These are phyloP conservation scores for Symbiodinium pilosum DNA, from an alignment of 73 alveolate species.

Conservation along the genomic window DNA sequence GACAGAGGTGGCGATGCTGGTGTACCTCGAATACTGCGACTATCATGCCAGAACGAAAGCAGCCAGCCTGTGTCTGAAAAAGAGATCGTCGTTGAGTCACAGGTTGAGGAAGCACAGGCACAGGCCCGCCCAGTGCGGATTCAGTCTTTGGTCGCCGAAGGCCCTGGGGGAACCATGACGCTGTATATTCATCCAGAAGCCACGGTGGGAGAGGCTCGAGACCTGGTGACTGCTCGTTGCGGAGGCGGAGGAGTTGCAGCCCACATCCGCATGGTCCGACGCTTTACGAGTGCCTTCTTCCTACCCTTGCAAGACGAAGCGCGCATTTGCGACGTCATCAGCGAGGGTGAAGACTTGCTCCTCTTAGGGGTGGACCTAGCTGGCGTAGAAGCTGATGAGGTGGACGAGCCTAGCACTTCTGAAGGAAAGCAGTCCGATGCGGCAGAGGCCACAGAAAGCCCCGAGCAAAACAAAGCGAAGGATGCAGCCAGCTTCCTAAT, in stretches of 20 bases:
- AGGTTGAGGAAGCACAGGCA: not conserved
- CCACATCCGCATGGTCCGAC: constrained; percentile 84
- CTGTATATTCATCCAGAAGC: constrained; percentile 16
- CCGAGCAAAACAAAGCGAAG: not conserved
- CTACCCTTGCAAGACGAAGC: constrained; percentile 33
- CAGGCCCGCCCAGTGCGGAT: not conserved
- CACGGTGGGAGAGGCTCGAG: constrained; percentile 56
- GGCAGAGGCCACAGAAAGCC: not conserved
- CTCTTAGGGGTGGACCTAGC: constrained; percentile 42
- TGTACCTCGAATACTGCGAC: constrained; percentile 14
- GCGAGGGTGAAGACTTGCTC: not conserved
- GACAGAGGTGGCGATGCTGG: not conserved
- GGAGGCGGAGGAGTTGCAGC: constrained; percentile 89
- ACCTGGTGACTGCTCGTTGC: constrained; percentile 58
- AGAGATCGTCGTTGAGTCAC: no score
- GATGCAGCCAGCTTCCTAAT: constrained; percentile 23
- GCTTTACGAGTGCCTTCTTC: constrained; percentile 36
- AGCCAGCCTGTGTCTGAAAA: not conserved
- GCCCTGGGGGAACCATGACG: constrained; percentile 41
- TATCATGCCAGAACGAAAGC: not conserved
- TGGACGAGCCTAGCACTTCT: not conserved
- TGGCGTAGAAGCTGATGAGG: constrained; percentile 32
- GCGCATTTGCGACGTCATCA: not conserved
- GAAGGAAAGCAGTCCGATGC: not conserved
- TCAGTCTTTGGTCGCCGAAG: not conserved